Evolutionary conservation across 306 rosid genomes (phyloP).

Genomic region (Dicorynia guianensis): DNA sequence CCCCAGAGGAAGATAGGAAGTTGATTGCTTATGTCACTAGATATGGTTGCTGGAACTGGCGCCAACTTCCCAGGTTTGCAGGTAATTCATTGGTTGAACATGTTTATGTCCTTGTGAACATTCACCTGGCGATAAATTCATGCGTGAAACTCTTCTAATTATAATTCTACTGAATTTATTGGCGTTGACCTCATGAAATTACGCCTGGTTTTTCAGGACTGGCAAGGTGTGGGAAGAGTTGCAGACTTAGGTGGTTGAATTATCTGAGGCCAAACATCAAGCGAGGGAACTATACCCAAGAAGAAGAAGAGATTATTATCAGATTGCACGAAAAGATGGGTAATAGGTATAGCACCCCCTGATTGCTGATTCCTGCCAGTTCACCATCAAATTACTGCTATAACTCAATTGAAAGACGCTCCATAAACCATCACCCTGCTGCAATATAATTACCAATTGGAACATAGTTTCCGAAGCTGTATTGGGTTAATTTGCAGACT

Average conservation of each 20-base stretch:
- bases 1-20: conserved; percentile 68
- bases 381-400: too few species aligned
- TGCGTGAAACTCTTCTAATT: too few species aligned
- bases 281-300: conserved; percentile 42
- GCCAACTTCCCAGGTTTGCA: conserved; percentile 76
- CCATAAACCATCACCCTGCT: too few species aligned
- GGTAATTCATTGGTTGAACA: conserved; percentile 41
- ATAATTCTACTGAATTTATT: too few species aligned
- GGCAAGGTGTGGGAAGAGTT: conserved; percentile 43
- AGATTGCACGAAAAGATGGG: conserved; percentile 42
- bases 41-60: conserved; percentile 83
- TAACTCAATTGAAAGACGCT: too few species aligned
- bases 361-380: not conserved
- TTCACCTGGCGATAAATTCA: not conserved
- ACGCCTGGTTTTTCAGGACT: conserved; percentile 34
- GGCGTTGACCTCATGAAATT: not conserved
- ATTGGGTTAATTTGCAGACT: too few species aligned
- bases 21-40: conserved; percentile 66
- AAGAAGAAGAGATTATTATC: conserved; percentile 45
- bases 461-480: too few species aligned
- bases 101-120: not conserved
- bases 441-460: too few species aligned
- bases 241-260: conserved; percentile 45
- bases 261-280: conserved; percentile 45
- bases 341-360: conserved; percentile 29